A percentile compares a stretch with the other conserved stretches of the same genome.
phyloP scores from a whole-genome alignment of 805 yeast genomes.

The Lachancea lanzarotensis region DNA sequence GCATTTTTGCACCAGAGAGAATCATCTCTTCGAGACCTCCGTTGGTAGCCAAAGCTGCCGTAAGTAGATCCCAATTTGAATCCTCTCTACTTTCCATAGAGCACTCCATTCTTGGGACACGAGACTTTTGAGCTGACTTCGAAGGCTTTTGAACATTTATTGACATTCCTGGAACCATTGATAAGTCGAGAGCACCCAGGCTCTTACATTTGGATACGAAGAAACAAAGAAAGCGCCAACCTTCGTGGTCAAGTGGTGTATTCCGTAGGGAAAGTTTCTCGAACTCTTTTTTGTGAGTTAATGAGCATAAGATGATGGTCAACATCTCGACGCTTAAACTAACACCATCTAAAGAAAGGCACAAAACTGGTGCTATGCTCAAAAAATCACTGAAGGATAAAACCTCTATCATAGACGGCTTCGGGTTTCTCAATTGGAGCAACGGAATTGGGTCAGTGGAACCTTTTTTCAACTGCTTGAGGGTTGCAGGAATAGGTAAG shows the following conservation, averaged over 20 bases:
- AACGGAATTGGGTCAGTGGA: constrained; percentile 76
- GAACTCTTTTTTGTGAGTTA: constrained; percentile 55
- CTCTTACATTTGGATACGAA: constrained; percentile 61
- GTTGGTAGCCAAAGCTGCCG: constrained; percentile 65
- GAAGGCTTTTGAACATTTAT: constrained; percentile 36
- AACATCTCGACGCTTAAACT: constrained; percentile 69
- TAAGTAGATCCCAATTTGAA: constrained; percentile 77
- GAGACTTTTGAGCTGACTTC: constrained; percentile 25
- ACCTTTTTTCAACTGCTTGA: constrained; percentile 69
- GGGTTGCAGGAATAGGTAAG: constrained; percentile 82
- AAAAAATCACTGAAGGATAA: constrained; percentile 83
- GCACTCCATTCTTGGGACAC: constrained; percentile 34
- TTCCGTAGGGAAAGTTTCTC: constrained; percentile 74
- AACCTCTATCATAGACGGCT: constrained; percentile 83
- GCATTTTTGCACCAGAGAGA: constrained; percentile 74
- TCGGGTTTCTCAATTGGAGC: constrained; percentile 72
- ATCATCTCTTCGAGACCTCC: constrained; percentile 78
- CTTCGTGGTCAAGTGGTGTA: constrained; percentile 64
- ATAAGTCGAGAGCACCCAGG: constrained; percentile 55
- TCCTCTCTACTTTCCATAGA: constrained; percentile 46
- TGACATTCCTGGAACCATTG: constrained; percentile 39
- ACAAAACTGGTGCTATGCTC: constrained; percentile 74
- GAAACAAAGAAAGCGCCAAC: constrained; percentile 79
- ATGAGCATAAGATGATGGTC: constrained; percentile 56
- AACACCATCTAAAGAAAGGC: constrained; percentile 77